Conservation (phyloP, 192 early-diverging fungal species). For the Coemansia sp. region DNA sequence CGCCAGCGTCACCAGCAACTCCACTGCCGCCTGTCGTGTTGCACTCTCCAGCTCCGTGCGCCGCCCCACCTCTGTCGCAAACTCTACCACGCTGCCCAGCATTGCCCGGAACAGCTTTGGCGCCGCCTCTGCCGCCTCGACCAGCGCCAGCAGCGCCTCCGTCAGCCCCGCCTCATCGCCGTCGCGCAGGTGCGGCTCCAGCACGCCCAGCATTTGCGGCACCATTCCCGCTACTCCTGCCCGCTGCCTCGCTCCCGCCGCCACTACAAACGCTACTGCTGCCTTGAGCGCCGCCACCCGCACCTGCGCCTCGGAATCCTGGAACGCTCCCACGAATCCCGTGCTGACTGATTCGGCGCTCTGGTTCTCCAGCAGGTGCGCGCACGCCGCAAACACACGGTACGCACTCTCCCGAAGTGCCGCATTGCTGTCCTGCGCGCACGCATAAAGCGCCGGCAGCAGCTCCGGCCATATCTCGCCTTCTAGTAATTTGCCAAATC, state of each 20-base stretch:
- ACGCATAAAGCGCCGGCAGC: conserved; percentile 74
- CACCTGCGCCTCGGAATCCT: conserved; percentile 65
- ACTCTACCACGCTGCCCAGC: conserved; percentile 69
- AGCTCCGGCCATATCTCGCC: conserved; percentile 74
- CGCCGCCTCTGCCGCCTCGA: conserved; percentile 82
- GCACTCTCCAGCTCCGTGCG: conserved; percentile 77
- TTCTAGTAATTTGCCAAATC: conserved; percentile 7
- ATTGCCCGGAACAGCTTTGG: conserved; percentile 84
- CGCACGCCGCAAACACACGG: conserved; percentile 83
- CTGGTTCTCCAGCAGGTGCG: conserved; percentile 73
- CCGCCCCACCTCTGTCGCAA: conserved; percentile 74
- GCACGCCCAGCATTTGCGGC: conserved; percentile 78
- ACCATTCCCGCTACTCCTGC: conserved; percentile 57
- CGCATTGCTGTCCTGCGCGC: conserved; percentile 70
- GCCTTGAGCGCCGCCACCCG: conserved; percentile 78
- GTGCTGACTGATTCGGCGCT: conserved; percentile 66
- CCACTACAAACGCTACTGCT: conserved; percentile 71
- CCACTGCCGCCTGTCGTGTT: conserved; percentile 87
- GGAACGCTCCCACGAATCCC: conserved; percentile 72
- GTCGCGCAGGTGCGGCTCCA: conserved; percentile 66
- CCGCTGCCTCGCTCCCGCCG: conserved; percentile 59
- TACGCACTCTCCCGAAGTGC: conserved; percentile 86
- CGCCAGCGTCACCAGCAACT: conserved; percentile 87
- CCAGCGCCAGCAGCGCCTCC: conserved; percentile 72
- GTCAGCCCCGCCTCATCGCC: conserved; percentile 72